Evolutionary conservation across 805 yeast genomes (phyloP).

Genomic region (Komagataella ulmi): DNA sequence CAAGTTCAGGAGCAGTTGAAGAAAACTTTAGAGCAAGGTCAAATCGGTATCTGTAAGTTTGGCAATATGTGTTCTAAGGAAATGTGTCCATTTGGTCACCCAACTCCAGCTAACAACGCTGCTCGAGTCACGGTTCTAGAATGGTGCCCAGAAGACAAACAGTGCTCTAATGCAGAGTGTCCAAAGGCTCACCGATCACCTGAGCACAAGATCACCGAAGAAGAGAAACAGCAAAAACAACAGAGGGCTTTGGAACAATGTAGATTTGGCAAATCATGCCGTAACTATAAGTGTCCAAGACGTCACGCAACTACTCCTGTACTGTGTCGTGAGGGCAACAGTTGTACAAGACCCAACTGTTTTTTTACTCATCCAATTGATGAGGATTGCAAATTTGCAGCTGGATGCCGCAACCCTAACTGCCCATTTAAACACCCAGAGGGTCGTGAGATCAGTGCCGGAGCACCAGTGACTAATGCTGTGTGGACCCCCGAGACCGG

Average conservation of each 20-base stretch:
- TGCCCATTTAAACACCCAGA: conserved; percentile 77
- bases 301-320: conserved; percentile 71
- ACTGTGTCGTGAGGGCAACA: conserved; percentile 71
- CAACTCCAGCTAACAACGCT: conserved; percentile 71
- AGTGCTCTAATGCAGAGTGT: conserved; percentile 51
- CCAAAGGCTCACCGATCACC: conserved; percentile 78
- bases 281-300: conserved; percentile 65
- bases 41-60: conserved; percentile 56
- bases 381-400: conserved; percentile 72
- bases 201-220: conserved; percentile 20
- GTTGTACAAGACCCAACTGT: conserved; percentile 73
- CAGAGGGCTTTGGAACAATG: conserved; percentile 68
- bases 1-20: conserved; percentile 20
- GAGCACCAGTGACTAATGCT: conserved; percentile 12
- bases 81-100: conserved; percentile 81
- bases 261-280: conserved; percentile 65
- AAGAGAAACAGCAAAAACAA: conserved; percentile 12
- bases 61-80: conserved; percentile 67
- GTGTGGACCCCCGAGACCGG: conserved; percentile 19
- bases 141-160: conserved; percentile 67
- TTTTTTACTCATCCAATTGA: conserved; percentile 69
- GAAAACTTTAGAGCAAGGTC: conserved; percentile 2
- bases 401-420: conserved; percentile 53
- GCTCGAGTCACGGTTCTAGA: conserved; percentile 54
- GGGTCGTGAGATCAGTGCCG: conserved; percentile 34